These are phyloP conservation scores for Nicotiana rustica DNA, from an alignment of 305 asterid species.

Conservation along the genomic window DNA sequence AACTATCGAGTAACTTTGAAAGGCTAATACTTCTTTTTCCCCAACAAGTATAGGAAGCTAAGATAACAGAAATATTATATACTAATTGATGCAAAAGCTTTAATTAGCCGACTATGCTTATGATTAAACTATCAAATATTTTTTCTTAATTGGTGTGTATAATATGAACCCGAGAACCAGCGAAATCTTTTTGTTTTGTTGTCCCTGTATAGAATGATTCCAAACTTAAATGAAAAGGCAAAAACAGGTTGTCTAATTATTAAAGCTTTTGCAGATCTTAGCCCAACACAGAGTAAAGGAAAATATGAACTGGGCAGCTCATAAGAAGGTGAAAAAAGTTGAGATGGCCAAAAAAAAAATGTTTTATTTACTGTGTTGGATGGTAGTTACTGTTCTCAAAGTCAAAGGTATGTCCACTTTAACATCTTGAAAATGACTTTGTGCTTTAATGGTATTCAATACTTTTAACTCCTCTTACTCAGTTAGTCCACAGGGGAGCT, in stretches of 20 bases:
- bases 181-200: neutral
- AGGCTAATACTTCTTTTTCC: too few relatives aligned
- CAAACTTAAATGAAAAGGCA: slow-evolving; percentile 47
- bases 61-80: too few relatives aligned
- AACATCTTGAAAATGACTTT: slow-evolving; percentile 23
- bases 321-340: neutral
- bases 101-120: too few relatives aligned
- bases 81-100: too few relatives aligned
- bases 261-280: slow-evolving; percentile 31
- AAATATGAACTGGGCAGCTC: neutral
- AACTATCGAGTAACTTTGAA: too few relatives aligned
- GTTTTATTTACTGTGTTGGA: neutral
- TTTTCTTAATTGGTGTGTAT: too few relatives aligned
- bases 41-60: too few relatives aligned
- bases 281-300: slow-evolving; percentile 24
- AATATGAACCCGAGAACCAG: neutral
- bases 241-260: slow-evolving; percentile 3
- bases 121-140: too few relatives aligned
- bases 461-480: too few relatives aligned
- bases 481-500: too few relatives aligned
- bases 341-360: neutral
- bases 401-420: neutral
- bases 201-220: slow-evolving; percentile 45
- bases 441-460: neutral
- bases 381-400: neutral